A percentile compares a stretch with the other conserved stretches of the same genome.
Conservation (phyloP, 192 early-diverging fungal genomes). For the Coemansia sp. region DNA sequence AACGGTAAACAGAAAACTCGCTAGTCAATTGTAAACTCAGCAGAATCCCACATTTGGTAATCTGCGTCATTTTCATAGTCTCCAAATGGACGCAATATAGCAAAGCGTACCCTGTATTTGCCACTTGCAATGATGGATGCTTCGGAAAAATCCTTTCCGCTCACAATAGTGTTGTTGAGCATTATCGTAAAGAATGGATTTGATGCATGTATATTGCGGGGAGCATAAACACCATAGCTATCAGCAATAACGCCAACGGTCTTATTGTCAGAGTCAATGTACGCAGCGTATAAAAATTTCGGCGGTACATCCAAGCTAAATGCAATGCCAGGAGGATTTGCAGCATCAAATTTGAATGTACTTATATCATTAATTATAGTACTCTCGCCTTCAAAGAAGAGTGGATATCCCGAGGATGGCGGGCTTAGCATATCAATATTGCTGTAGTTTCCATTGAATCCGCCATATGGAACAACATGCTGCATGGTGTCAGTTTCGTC, state of each 20-base stretch:
- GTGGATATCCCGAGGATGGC: neutral
- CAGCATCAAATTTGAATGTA: neutral
- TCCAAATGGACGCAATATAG: constrained; percentile 6
- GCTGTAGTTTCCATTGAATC: constrained; percentile 5
- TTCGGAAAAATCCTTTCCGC: neutral
- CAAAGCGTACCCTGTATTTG: neutral
- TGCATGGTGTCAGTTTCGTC: neutral
- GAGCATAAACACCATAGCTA: neutral
- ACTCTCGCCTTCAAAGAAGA: neutral
- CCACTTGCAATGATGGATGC: neutral
- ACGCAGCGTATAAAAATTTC: neutral
- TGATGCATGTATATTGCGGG: neutral
- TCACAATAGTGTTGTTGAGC: neutral
- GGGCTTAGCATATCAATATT: neutral
- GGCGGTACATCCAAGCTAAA: constrained; percentile 3
- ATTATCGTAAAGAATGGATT: neutral
- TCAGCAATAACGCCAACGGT: neutral
- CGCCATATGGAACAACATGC: constrained; percentile 5
- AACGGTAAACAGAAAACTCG: neutral
- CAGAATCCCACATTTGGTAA: neutral
- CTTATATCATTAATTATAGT: neutral
- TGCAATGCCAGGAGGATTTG: neutral
- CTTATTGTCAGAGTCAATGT: neutral
- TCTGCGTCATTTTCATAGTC: neutral
- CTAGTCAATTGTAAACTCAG: neutral